A percentile compares a stretch with the other conserved stretches of the same genome.
Conservation (phyloP, 2,329 filamentous ascomycete species). For the Nannizziopsis arthrosporioides region DNA sequence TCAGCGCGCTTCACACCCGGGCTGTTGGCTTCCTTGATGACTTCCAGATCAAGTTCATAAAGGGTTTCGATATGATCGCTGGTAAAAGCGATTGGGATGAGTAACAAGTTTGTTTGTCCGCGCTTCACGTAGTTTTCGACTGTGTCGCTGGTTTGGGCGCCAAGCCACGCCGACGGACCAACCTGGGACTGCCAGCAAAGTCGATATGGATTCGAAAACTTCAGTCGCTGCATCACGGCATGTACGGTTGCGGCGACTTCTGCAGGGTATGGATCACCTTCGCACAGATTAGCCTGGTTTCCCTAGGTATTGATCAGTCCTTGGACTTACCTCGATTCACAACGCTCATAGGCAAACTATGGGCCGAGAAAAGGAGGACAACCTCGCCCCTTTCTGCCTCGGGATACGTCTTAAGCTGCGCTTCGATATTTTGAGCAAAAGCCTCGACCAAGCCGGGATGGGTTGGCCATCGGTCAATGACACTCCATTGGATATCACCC, state of each 20-base stretch:
- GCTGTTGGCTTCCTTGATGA: slow-evolving; percentile 72
- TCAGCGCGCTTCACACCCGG: slow-evolving; percentile 79
- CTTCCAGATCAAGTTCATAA: slow-evolving; percentile 85
- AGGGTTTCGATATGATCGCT: slow-evolving; percentile 98
- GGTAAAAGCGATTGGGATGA: slow-evolving; percentile 94
- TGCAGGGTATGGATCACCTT: slow-evolving; percentile 83
- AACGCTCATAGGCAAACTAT: slow-evolving; percentile 92
- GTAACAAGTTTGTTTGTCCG: slow-evolving; percentile 77
- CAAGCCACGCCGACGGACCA: slow-evolving; percentile 87
- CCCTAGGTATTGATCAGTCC: not conserved
- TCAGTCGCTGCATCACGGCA: slow-evolving; percentile 86
- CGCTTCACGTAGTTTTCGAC: slow-evolving; percentile 82
- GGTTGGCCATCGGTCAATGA: slow-evolving; percentile 95
- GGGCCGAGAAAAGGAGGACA: slow-evolving; percentile 83
- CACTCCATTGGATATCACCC: slow-evolving; percentile 83
- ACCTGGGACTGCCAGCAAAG: slow-evolving; percentile 98
- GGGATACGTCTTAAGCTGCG: slow-evolving; percentile 71
- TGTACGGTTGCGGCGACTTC: slow-evolving; percentile 94
- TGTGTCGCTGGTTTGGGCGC: slow-evolving; percentile 79
- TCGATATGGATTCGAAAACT: slow-evolving; percentile 80
- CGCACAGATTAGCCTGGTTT: not conserved
- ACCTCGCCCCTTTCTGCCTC: slow-evolving; percentile 67
- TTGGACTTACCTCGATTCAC: slow-evolving; percentile 63
- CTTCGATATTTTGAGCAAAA: slow-evolving; percentile 84
- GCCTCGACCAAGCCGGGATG: slow-evolving; percentile 82